Percentiles rank a stretch among this genome's conserved stretches.
These are phyloP conservation scores for Geotrichum histeridarum DNA, from an alignment of 1,139 yeast genomes.

Conservation along the genomic window DNA sequence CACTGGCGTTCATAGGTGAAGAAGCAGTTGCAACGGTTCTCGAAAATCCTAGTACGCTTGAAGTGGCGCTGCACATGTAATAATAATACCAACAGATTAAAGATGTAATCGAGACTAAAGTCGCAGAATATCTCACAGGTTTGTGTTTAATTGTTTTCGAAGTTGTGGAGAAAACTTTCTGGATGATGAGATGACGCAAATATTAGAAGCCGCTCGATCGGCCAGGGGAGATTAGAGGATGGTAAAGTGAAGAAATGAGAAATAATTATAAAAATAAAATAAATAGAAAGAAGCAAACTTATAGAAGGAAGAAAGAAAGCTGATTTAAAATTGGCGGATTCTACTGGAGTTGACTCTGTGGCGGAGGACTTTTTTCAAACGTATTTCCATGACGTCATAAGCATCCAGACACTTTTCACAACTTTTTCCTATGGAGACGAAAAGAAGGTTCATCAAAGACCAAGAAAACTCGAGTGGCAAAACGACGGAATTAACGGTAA, in stretches of 20 bases:
- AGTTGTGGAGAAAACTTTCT: too few relatives aligned
- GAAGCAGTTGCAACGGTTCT: neutral
- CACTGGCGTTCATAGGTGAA: conserved; percentile 2
- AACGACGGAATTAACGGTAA: too few relatives aligned
- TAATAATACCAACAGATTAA: too few relatives aligned
- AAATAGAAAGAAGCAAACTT: neutral
- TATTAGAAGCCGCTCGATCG: too few relatives aligned
- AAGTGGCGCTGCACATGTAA: neutral
- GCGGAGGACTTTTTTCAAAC: neutral
- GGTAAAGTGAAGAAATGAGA: neutral
- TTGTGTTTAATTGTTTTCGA: too few relatives aligned
- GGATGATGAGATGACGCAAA: too few relatives aligned
- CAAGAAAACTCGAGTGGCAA: too few relatives aligned
- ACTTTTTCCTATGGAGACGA: too few relatives aligned
- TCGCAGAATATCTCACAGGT: too few relatives aligned
- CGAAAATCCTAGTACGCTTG: neutral
- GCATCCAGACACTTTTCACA: too few relatives aligned
- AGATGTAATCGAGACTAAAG: too few relatives aligned
- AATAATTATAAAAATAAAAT: neutral
- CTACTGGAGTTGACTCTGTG: neutral
- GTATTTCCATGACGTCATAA: neutral
- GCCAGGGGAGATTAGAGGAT: neutral
- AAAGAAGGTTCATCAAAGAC: too few relatives aligned
- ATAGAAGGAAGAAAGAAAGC: neutral
- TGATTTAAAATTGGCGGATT: neutral